Conservation (phyloP, 306 rosid species). For the cucumber (Cucumis sativus) region Cucumber_9930_V3 NC_026657.2:38020501-38021000, state of each 20-base stretch:
- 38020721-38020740: neutral
- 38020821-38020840: neutral
- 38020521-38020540: conserved; percentile 18
- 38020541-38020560: conserved; percentile 29
- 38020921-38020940: conserved; percentile 8
- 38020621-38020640: conserved; percentile 24
- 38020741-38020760: neutral
- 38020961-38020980: conserved; percentile 52
- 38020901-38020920: conserved; percentile 1
- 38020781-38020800: neutral
- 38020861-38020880: neutral
- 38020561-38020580: conserved; percentile 10
- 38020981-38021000: conserved; percentile 43
- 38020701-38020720: neutral
- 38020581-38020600: conserved; percentile 34
- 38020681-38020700: neutral
- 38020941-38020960: neutral
- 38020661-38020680: neutral
- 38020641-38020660: neutral
- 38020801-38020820: neutral
- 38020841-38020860: neutral
- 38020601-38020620: conserved; percentile 46
- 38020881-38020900: conserved; percentile 31
- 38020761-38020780: neutral
- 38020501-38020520: conserved; percentile 15